Base-by-base conservation (phyloP, 2,329 filamentous ascomycete species). In the Sporothrix protearum region DNA sequence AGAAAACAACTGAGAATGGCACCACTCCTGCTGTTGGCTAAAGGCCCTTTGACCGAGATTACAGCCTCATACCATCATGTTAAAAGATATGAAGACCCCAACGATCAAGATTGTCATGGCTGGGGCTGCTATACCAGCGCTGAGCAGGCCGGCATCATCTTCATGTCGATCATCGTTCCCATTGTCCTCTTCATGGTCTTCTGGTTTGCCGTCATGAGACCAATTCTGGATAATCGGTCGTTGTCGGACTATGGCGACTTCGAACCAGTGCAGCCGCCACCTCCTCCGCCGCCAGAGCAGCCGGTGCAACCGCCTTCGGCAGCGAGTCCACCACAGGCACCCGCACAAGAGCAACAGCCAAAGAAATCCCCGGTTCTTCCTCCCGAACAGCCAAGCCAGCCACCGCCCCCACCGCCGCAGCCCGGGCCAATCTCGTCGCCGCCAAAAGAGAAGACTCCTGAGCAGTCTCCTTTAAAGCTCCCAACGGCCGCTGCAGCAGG, bases 91-190 rank as follows among this genome's bases (percentile, higher is more conserved):
- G 28, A 59, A 45, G 22, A 68, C 4, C 66, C 59, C 8, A 69
- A 57, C 49, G 72, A 63, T 12, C 57, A 22, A 30, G 28, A 3
- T n/a, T 82, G 79, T 72, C 72, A 74, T 2, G 78, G 80, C 12
- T 84, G 81, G 81, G 71, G 76, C 55, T 84, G 83, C 71, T 76
- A 84, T n/a, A 81, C 76, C 36, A 61, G 74, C 10, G 74, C 78
- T 0, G 77, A 82, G 57, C 77, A 82, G 45, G 80, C 79, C 28
- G 83, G 83, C 1, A 78, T 83, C 39, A 79, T 84, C 19, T 78
- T 81, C 71, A 80, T 79, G 71, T 75, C 78, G 16, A 71, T 80
- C 8, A 71, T 81, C 7, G 71, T 74, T 10, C 74, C 78, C 1
- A 73, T 74, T 3, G 72, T 79, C 14, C 53, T 82, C 2, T 72